Conservation (phyloP, 1,284 basidiomycete genomes). For the Cryptococcus hybrid region DNA sequence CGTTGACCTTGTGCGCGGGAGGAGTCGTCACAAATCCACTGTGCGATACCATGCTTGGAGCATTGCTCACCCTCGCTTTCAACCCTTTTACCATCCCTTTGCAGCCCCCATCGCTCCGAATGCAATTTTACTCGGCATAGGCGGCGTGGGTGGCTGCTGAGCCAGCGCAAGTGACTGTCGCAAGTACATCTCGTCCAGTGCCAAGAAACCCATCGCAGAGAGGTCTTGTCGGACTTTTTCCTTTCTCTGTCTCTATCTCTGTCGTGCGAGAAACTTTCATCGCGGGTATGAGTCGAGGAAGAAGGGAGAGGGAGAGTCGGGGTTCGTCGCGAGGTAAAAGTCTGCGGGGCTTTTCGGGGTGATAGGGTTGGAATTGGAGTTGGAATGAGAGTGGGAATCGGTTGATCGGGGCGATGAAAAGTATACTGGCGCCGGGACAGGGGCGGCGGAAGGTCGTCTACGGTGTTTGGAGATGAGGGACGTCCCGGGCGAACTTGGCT, state of each 20-base stretch:
- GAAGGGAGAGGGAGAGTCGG: neutral
- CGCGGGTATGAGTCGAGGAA: neutral
- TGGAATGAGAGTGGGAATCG: neutral
- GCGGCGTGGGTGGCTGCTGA: neutral
- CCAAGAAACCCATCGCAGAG: constrained; percentile 14
- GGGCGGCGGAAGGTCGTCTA: neutral
- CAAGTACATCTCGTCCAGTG: constrained; percentile 6
- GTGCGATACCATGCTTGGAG: too few species aligned
- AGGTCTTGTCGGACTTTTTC: constrained; percentile 1
- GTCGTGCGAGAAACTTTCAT: neutral
- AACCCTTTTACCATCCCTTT: neutral
- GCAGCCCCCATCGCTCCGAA: neutral
- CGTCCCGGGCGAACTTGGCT: neutral
- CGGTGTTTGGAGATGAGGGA: neutral
- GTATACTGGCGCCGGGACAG: neutral
- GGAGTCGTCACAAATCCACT: neutral
- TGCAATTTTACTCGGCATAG: neutral
- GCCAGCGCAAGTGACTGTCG: neutral
- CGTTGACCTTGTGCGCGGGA: neutral
- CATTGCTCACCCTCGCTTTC: neutral
- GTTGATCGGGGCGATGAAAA: neutral
- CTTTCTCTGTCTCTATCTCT: neutral
- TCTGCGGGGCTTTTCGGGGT: neutral
- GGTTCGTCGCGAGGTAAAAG: neutral
- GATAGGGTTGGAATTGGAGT: neutral